Base-by-base conservation (phyloP, 2,329 filamentous ascomycete species). In the Parastagonospora avenae region DNA sequence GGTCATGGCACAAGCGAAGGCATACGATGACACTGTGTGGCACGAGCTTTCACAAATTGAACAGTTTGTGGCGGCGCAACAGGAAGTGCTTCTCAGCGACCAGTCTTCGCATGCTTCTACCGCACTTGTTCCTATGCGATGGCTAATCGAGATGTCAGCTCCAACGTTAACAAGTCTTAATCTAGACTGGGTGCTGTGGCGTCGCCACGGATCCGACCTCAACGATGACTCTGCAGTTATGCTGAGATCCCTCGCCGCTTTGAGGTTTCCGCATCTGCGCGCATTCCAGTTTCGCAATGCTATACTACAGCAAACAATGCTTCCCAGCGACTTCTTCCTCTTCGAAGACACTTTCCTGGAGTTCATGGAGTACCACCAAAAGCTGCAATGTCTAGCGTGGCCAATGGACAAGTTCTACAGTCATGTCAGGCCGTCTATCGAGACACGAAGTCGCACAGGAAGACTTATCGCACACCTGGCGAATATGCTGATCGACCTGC, bases 211-310 rank as follows among this genome's bases (percentile, higher is more conserved):
- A 10, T 19, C 45, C 15, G 45, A 52, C 15, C 36, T 51, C 12
- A 37, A 55, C 16, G 40, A 52, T 31, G 54, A 43, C 15, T 63
- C 65, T 10, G 32, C 36, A 11, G 37, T 38, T 2, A 54, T 57
- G 10, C 35, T 76, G 15, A 45, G 57, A 7, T 47, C 52, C 4
- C 60, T 79, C 8, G 71, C 73, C 48, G 45, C 43, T 6, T 62
- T 76, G 31, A 70, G 72, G 1, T 79, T 80, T 48, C 77, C 78
- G 6, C 64, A 75, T 43, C 57, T 80, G 8, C 64, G 74, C 27
- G 69, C 76, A n/a, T 77, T 80, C 27, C 78, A 80, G 46, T 54
- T 79, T 28, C 71, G 78, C 11, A 80, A 79, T 55, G 74, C 75
- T 15, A 73, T 78, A 1, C 64, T 73, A 9, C 42, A 60, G 0